Evolutionary conservation across 768 basidiomycete genomes (phyloP), one percentile per base, ranked within the genome.

Genomic region (Auriscalpium vulgare): DNA sequence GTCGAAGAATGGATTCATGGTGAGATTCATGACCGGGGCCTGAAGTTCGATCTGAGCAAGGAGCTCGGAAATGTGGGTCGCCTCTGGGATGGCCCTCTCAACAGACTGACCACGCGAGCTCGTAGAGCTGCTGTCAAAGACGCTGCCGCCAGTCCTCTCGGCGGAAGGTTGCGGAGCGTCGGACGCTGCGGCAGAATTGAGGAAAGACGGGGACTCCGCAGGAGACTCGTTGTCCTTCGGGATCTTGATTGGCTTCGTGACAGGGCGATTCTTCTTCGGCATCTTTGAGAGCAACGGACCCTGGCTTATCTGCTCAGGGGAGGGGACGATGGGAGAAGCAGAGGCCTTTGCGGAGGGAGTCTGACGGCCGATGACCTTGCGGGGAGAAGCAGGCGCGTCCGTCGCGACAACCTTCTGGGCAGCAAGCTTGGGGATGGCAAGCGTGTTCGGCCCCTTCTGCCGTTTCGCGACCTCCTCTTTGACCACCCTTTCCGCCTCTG

Each of bases 221-320:
- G 62, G 57, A 14, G 67, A 59, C 14, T 80, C 77, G 36, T 80
- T 85, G 37, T 88, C 87, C 66, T 81, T 86, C 3, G 77, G 74
- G 40, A 81, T 74, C 58, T 74, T 82, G 62, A 81, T 75, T 10
- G 79, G 76, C 62, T 84, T 86, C 51, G 80, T 57, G 46, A 76
- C 61, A 0, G 87, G 85, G 63, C 85, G 90, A 63, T 75, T 87
- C 69, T 91, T 91, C 76, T 90, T 91, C 6, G 89, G 86, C 70
- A 88, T 84, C 68, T 85, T 90, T 21, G 89, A 90, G 43, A 89
- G 73, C 37, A 91, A 79, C 16, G 89, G 88, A 10, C 82, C 83
- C 64, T 90, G 89, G 3, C 75, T 63, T 5, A 69, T 65, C n/a
- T 74, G 69, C 47, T 79, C 76, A 3, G 61, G 44, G 37, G 66